Percentiles rank a stretch among this genome's conserved stretches.
Evolutionary conservation across 768 basidiomycete genomes (phyloP).

Genomic region (Leucocoprinus birnbaumii): DNA sequence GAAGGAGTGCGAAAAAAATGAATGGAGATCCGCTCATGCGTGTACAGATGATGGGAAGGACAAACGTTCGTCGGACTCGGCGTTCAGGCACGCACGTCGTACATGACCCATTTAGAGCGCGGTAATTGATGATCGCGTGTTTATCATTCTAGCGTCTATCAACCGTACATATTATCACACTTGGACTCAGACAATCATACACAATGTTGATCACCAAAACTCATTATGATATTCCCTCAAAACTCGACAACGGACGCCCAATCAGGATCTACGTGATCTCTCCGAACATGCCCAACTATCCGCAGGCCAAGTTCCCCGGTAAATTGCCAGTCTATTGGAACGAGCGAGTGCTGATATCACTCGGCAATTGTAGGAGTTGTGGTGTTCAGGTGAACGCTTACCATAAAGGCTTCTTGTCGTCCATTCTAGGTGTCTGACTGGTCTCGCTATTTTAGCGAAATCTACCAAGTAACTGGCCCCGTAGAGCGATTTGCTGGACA

Average conservation of each 20-base stretch:
- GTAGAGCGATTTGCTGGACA: conserved; percentile 91
- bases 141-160: no score
- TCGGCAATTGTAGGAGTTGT: conserved; percentile 58
- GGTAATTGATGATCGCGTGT: no score
- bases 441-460: conserved; percentile 58
- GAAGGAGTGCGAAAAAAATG: background rate
- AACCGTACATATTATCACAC: no score
- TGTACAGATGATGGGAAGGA: background rate
- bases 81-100: background rate
- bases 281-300: conserved; percentile 77
- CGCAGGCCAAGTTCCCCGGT: conserved; percentile 91
- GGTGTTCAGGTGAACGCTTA: conserved; percentile 61
- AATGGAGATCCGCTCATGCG: background rate
- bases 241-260: conserved; percentile 57
- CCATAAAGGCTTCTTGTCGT: background rate
- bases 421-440: background rate
- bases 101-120: background rate
- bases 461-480: conserved; percentile 95
- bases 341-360: background rate
- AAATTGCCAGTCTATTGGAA: conserved; percentile 7
- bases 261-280: conserved; percentile 84
- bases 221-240: conserved; percentile 73
- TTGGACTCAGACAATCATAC: background rate
- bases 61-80: conserved; percentile 10
- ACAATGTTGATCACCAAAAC: conserved; percentile 84